These are phyloP conservation scores for Pythium phragmiticola DNA, from an alignment of 352 stramenopile species.

Conservation along the genomic window DNA sequence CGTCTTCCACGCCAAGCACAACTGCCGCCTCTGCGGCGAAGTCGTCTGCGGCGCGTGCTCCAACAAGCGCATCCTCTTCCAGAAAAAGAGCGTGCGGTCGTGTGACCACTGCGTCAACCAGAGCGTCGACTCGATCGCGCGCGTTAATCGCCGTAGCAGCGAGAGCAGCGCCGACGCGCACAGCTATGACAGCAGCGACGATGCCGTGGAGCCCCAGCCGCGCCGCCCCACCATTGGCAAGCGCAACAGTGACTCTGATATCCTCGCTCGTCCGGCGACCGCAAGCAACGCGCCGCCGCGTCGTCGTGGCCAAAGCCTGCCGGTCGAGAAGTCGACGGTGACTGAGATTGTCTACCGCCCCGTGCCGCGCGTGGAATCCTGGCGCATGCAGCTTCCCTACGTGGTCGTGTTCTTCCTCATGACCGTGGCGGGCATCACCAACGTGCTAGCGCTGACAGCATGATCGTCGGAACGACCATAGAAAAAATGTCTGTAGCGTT, in stretches of 20 bases:
- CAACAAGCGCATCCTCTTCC: conserved; percentile 66
- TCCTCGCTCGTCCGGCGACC: neutral
- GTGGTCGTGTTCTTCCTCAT: conserved; percentile 33
- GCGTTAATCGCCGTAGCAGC: conserved; percentile 45
- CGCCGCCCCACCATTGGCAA: neutral
- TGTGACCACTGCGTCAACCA: conserved; percentile 76
- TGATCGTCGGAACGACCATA: neutral
- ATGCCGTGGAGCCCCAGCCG: neutral
- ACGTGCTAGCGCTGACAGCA: conserved; percentile 13
- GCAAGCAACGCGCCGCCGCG: neutral
- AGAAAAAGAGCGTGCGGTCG: conserved; percentile 68
- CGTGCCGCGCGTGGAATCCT: conserved; percentile 19
- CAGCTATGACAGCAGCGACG: conserved; percentile 8
- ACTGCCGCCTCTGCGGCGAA: conserved; percentile 78
- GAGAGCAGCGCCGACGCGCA: neutral
- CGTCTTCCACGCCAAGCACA: conserved; percentile 68
- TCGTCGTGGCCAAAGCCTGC: conserved; percentile 7
- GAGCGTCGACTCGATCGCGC: conserved; percentile 49
- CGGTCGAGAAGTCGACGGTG: neutral
- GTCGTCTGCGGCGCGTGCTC: conserved; percentile 77
- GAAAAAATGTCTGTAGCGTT: neutral
- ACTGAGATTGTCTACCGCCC: neutral
- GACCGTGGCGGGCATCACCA: conserved; percentile 32
- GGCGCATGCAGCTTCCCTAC: conserved; percentile 34
- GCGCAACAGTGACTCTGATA: conserved; percentile 11